Base-by-base conservation (phyloP, 208 protist species). In the Trichomonas gallinae region DNA sequence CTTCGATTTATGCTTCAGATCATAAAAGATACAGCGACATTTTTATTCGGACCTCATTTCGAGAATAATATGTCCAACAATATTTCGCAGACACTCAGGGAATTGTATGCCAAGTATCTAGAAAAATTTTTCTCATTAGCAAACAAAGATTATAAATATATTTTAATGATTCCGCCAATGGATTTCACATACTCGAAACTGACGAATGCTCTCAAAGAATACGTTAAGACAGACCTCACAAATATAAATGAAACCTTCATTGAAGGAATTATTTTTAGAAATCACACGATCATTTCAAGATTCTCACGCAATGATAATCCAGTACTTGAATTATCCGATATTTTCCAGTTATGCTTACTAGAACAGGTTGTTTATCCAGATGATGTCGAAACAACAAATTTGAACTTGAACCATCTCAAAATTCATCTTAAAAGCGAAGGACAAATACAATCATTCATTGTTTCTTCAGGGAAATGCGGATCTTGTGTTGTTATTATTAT, bases 81-180 rank as follows among this genome's bases (percentile, higher is more conserved):
- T 26, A 93, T 93, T 51, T 17, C 26, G 0, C 26, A 48, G 17
- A 13, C 40, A 38, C n/a, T 51, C 10, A 42, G 87, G n/a, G 44
- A 93, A 17, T 3, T 40, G 26, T 93, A 93, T 51, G 87, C 87
- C 0, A 48, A 51, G 17, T 93, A 51, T 38, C 45, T 93, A 17
- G 87, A 93, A 51, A 51, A 34, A 38, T 93, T 93, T 38, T 93
- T 93, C 44, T 23, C 42, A 17, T 15, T 93, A 38, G 42, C 40
- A n/a, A 51, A 51, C 26, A 48, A 93, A 93, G 87, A 93, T 51
- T 93, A 93, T 38, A 93, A 93, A 93, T 93, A 38, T 38, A 6
- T 93, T 9, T 93, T 93, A 93, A 51, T 48, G 40, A 26, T 93
- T 17, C 87, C 87, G 48, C n/a, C 23, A 46, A 89, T 89, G 40